Conservation (phyloP, 2,329 filamentous ascomycete species). For the Fusarium sp. region DNA sequence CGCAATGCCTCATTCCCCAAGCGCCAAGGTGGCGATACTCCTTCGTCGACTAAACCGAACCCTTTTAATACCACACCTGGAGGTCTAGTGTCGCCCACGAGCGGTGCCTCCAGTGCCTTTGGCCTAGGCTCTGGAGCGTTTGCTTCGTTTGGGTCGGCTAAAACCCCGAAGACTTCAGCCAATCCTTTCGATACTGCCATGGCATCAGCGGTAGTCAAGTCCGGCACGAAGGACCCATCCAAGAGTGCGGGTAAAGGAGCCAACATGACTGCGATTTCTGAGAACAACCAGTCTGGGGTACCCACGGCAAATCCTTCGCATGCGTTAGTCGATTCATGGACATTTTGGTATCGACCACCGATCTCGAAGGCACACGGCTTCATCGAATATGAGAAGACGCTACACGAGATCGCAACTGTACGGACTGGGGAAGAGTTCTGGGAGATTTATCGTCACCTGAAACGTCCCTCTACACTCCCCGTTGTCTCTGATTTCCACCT, state of each 20-base stretch:
- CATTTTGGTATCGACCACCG: slow-evolving; percentile 96
- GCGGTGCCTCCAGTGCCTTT: slow-evolving; percentile 85
- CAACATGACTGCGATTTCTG: slow-evolving; percentile 57
- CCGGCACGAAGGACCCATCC: slow-evolving; percentile 43
- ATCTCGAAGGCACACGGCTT: slow-evolving; percentile 91
- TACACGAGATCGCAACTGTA: slow-evolving; percentile 84
- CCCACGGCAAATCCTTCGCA: slow-evolving; percentile 54
- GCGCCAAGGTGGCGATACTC: slow-evolving; percentile 73
- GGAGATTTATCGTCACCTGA: slow-evolving; percentile 86
- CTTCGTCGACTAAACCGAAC: slow-evolving; percentile 77
- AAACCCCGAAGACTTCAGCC: slow-evolving; percentile 86
- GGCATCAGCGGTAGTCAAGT: slow-evolving; percentile 52
- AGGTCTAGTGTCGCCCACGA: slow-evolving; percentile 53
- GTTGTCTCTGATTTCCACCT: slow-evolving; percentile 97
- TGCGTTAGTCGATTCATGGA: slow-evolving; percentile 85
- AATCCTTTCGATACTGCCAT: slow-evolving; percentile 81
- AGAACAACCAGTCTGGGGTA: slow-evolving; percentile 47
- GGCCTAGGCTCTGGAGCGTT: slow-evolving; percentile 95
- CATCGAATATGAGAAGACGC: slow-evolving; percentile 95
- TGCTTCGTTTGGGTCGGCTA: slow-evolving; percentile 81
- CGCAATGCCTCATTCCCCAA: slow-evolving; percentile 72
- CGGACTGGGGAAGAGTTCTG: slow-evolving; percentile 90
- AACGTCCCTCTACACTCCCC: slow-evolving; percentile 85
- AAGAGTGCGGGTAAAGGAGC: slow-evolving; percentile 44
- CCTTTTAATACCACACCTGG: slow-evolving; percentile 79